Evolutionary conservation across 1,284 basidiomycete genomes (phyloP), one percentile per base, ranked within the genome.

Genomic region (Trametes sp.): DNA sequence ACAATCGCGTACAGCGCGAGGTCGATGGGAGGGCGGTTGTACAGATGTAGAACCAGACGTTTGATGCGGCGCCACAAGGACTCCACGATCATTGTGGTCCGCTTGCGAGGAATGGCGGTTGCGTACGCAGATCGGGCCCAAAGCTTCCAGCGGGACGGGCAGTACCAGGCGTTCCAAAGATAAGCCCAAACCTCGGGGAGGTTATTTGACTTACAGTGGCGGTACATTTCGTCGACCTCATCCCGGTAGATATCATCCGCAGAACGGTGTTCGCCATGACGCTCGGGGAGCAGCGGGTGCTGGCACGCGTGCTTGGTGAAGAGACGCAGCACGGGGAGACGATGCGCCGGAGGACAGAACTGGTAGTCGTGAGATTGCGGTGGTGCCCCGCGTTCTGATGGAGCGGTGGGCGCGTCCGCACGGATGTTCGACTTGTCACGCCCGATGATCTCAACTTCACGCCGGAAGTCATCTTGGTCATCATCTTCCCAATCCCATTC

Each of bases 341-440:
- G 64, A 26, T 68, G 67, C 0, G 49, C 13, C 5, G 31, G 31
- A 5, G 31, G 31, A 11, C 31, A 33, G 31, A 33, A 33, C 31
- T 33, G 31, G 31, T 33, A 33, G 5, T 33, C 31, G 31, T 33
- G 31, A 11, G 31, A 33, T 6, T n/a, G 16, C 9, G 49, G 21
- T 4, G 9, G 49, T 8, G 19, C 7, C 21, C 49, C 31, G 13
- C 7, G 1, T 14, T 23, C 49, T 16, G 54, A 49, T 16, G 60
- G 31, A 14, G 19, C 21, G 13, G 35, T 13, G 10, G 33, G 6
- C n/a, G 14, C 21, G 4, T 46, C 29, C 4, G 28, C 11, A 9
- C 44, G 14, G n/a, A 51, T 35, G 38, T 52, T 45, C 14, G 33
- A 6, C n/a, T 2, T 2, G 41, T 49, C 38, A 41, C 9, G 31